Evolutionary conservation across 2,329 filamentous ascomycete species (phyloP).

Genomic region (Pleurostoma richardsiae): DNA sequence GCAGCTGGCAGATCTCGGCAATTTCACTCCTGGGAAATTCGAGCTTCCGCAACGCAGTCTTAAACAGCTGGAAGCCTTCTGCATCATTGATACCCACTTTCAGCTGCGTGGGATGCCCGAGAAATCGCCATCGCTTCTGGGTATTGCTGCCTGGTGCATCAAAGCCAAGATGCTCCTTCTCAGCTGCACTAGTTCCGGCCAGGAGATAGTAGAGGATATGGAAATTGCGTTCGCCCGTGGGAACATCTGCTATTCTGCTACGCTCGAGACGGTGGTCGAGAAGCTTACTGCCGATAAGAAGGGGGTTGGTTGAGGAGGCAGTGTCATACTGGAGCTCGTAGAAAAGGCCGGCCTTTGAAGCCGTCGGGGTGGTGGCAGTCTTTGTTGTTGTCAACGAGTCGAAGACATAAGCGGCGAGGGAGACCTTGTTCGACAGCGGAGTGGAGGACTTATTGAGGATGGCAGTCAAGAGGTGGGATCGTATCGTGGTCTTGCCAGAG

Average conservation of each 20-base stretch:
- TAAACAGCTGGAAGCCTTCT: conserved; percentile 96
- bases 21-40: conserved; percentile 93
- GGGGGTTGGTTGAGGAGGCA: conserved; percentile 74
- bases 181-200: conserved; percentile 82
- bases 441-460: conserved; percentile 88
- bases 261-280: conserved; percentile 90
- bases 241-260: conserved; percentile 85
- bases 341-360: conserved; percentile 91
- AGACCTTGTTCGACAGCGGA: conserved; percentile 87
- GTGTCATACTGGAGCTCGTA: conserved; percentile 97
- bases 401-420: conserved; percentile 90
- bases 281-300: conserved; percentile 89
- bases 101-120: conserved; percentile 92
- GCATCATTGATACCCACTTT: conserved; percentile 96
- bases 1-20: conserved; percentile 91
- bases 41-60: conserved; percentile 87
- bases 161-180: conserved; percentile 77
- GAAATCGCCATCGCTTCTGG: conserved; percentile 88
- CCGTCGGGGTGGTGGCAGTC: conserved; percentile 89
- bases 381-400: conserved; percentile 96
- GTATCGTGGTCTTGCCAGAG: conserved; percentile 90
- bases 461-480: conserved; percentile 80
- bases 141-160: conserved; percentile 40
- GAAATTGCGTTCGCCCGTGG: conserved; percentile 94
- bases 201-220: conserved; percentile 94